Conservation (phyloP, 805 yeast species). For the Kuraishia floccosa region DNA sequence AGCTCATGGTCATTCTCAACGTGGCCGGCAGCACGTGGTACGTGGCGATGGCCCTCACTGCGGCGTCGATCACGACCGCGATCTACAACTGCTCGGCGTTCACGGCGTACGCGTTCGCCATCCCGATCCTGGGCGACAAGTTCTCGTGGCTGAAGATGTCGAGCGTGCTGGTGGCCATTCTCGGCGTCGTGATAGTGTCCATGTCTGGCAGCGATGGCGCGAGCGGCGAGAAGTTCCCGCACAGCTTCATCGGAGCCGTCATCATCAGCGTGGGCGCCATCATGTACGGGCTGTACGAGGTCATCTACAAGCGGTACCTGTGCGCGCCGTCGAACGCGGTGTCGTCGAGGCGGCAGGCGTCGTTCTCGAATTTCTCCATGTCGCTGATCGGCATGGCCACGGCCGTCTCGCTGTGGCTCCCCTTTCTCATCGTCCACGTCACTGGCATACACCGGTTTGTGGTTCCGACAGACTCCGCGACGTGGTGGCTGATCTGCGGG, state of each 20-base stretch:
- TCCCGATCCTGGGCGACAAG: conserved; percentile 57
- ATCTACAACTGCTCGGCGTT: conserved; percentile 86
- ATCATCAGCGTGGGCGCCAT: conserved; percentile 67
- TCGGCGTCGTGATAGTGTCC: conserved; percentile 73
- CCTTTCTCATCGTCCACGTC: conserved; percentile 37
- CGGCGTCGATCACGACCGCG: conserved; percentile 82
- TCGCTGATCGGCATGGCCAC: conserved; percentile 55
- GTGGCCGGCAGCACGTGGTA: conserved; percentile 82
- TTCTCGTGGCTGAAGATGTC: conserved; percentile 51
- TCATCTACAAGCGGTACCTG: conserved; percentile 60
- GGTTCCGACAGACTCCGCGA: conserved; percentile 27
- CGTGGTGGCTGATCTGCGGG: conserved; percentile 32
- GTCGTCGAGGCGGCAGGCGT: conserved; percentile 55
- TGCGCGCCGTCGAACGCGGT: conserved; percentile 66
- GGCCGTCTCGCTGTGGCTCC: conserved; percentile 31
- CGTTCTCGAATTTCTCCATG: conserved; percentile 73
- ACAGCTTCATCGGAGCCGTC: conserved; percentile 56
- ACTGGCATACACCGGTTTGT: conserved; percentile 47
- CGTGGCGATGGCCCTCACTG: conserved; percentile 67
- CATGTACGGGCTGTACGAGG: conserved; percentile 75
- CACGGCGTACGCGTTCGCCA: conserved; percentile 77
- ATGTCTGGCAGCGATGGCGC: conserved; percentile 35
- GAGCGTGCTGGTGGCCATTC: conserved; percentile 61
- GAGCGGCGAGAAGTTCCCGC: conserved; percentile 29
- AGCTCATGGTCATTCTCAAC: conserved; percentile 48